Evolutionary conservation across 192 early-diverging fungal species (phyloP), one percentile per base, ranked within the genome.

Genomic region (Coemansia sp.): DNA sequence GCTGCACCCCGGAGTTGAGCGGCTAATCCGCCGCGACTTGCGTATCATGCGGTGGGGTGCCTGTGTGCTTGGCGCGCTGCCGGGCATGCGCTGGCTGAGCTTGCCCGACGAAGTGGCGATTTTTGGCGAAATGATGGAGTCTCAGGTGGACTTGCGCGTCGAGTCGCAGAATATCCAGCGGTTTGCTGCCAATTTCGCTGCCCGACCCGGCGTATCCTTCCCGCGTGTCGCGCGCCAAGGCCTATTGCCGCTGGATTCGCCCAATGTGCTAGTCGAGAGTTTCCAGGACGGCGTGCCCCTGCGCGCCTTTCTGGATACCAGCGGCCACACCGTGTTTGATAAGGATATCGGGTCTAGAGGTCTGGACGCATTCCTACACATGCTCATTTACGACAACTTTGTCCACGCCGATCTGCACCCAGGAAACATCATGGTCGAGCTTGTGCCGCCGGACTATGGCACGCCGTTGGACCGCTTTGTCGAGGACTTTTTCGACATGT

Each of bases 341-440:
- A 66, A 82, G 29, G 87, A 86, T 53, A 74, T 97, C 56, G 94
- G 93, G 8, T 84, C 92, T 36, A 89, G 91, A 58, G 96, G 96
- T 53, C 81, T 97, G 62, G 77, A 92, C 58, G 82, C 90, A 4
- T 94, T 93, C 60, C 73, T 94, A 84, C 86, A 91, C 36, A 98
- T 98, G 96, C 86, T 98, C 0, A 92, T 96, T 35, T 82, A 93
- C 46, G 93, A 96, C 78, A 98, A 98, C 73, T 95, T 97, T 84
- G 87, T 94, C 24, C 96, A 98, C 68, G 91, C 94, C 5, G 96
- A 97, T 74, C 65, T 97, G 60, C 96, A 98, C 58, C 95, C 95
- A 17, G 96, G 94, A 36, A 98, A 98, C 67, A 96, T 97, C 46
- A 74, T 94, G 68, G 86, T 98, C 1, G 87, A 87, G 11, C 94